Evolutionary conservation across 1,139 yeast genomes (phyloP), one percentile per base, ranked within the genome.

Genomic region (Diutina ranongensis): DNA sequence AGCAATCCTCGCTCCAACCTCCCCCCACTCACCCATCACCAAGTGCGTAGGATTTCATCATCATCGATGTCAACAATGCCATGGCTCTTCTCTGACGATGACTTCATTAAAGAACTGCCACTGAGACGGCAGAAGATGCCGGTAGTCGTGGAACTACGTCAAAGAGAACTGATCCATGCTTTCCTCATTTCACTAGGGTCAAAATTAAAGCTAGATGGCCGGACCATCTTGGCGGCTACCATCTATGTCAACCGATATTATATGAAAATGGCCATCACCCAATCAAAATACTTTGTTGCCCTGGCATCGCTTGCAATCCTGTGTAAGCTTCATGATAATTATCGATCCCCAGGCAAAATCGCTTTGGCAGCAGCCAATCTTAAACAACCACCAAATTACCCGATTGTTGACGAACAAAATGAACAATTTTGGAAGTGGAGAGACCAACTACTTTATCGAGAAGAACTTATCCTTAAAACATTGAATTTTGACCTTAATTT

Each of bases 71-170:
- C n/a, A n/a, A n/a, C 20, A 18, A 13, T 25, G 42, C 54, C 60
- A 3, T 68, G 73, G 73, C 47, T 67, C 32, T 66, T 67, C 47
- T 55, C 55, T 52, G 70, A 65, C 46, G 59, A 60, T 12, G 55
- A 58, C 10, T 64, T 64, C 45, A 47, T 67, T n/a, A 53, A 54
- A 20, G 48, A 55, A 69, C 73, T 46, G 55, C 61, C 67, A 64
- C 50, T 74, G 94, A 52, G 88, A 88, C 56, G 94, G 92, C 61
- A 74, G 98, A 63, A 78, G 97, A 59, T 98, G 98, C 19, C 98
- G 94, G 68, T 72, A 97, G 53, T 98, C 97, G 2, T 80, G 4
- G 42, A 38, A 32, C 42, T 38, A 5, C 28, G 42, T 27, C 42
- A 38, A n/a, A 55, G 72, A 40, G 71, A 70, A 52, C 59, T 66